These are phyloP conservation scores for Carex parvula DNA, from an alignment of 176 grass and related monocot genomes.

Conservation along the genomic window DNA sequence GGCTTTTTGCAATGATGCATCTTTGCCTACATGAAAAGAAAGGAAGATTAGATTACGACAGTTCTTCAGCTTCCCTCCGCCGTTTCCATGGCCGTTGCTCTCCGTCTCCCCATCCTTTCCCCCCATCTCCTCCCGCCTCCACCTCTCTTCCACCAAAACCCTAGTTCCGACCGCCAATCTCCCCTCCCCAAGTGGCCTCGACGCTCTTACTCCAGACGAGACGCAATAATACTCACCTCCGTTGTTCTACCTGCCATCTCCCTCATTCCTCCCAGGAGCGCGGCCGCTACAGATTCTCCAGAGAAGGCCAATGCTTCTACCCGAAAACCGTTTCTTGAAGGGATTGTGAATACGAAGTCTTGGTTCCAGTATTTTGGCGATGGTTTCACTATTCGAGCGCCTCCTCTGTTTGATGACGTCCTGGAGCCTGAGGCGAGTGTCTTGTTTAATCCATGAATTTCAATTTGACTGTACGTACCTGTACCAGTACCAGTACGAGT, in stretches of 20 bases:
- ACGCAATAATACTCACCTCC: constrained; percentile 38
- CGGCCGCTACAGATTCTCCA: constrained; percentile 14
- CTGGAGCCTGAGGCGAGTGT: constrained; percentile 74
- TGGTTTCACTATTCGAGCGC: constrained; percentile 89
- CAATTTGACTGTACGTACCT: neutral
- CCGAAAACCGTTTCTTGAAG: constrained; percentile 31
- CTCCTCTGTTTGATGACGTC: constrained; percentile 84
- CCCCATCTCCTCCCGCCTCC: constrained; percentile 28
- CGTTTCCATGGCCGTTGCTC: constrained; percentile 52
- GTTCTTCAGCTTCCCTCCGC: neutral
- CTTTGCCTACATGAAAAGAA: neutral
- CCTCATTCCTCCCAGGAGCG: constrained; percentile 18
- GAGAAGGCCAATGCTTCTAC: constrained; percentile 11
- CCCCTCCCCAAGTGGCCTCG: constrained; percentile 2
- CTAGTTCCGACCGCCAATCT: neutral
- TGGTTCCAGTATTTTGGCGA: constrained; percentile 85
- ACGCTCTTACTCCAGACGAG: constrained; percentile 42
- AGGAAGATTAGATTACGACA: neutral
- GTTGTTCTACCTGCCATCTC: constrained; percentile 29
- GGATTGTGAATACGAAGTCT: constrained; percentile 79
- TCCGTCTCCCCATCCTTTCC: constrained; percentile 36
- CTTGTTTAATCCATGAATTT: neutral
- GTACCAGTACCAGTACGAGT: neutral
- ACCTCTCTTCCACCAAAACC: constrained; percentile 12
- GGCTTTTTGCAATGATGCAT: neutral